Conservation (phyloP, 352 stramenopile genomes). For the Globisporangium carolinianum region DNA sequence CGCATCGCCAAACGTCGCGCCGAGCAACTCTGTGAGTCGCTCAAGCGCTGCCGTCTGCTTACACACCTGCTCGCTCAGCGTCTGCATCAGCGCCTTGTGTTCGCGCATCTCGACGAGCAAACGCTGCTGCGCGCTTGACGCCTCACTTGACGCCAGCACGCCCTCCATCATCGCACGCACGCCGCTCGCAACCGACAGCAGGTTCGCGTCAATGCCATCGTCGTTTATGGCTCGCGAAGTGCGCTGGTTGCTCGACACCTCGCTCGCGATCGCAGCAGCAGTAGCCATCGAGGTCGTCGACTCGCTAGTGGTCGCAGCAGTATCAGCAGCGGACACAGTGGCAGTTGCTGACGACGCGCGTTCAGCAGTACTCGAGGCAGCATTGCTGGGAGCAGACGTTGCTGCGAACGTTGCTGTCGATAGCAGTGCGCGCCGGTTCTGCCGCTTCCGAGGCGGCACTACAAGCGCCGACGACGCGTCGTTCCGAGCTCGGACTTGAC, state of each 20-base stretch:
- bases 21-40: neutral
- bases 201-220: conserved; percentile 2
- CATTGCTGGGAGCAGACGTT: too few relatives aligned
- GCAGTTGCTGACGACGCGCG: neutral
- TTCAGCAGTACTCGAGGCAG: too few relatives aligned
- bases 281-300: too few relatives aligned
- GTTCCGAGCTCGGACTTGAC: too few relatives aligned
- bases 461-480: neutral
- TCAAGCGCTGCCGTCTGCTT: conserved; percentile 5
- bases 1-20: conserved; percentile 1
- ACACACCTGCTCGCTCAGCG: neutral
- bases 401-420: neutral
- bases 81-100: conserved; percentile 7
- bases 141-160: conserved; percentile 2
- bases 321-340: neutral
- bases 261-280: too few relatives aligned
- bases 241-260: too few relatives aligned
- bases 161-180: conserved; percentile 6
- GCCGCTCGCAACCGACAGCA: conserved; percentile 3
- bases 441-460: neutral
- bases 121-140: conserved; percentile 1
- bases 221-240: neutral
- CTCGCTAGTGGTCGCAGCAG: neutral
- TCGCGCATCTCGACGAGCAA: conserved; percentile 3
- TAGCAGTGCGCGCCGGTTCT: neutral